Evolutionary conservation across 805 yeast genomes (phyloP).

Genomic region (Scheffersomyces stipitis): DNA sequence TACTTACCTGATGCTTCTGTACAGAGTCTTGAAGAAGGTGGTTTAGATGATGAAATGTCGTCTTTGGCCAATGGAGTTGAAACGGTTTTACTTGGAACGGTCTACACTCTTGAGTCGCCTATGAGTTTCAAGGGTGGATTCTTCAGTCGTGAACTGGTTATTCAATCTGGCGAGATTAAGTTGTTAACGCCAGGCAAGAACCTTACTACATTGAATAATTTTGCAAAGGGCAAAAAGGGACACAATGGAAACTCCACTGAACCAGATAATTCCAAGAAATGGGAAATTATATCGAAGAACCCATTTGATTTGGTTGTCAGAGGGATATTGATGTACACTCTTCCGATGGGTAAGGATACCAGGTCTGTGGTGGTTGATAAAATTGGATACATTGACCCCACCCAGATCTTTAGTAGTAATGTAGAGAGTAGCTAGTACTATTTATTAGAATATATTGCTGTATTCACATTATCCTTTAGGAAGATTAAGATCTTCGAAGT

Average conservation of each 20-base stretch:
- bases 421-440: not conserved
- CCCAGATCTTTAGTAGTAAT: not conserved
- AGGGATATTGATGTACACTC: constrained; percentile 75
- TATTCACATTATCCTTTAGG: no score
- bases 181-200: constrained; percentile 68
- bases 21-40: constrained; percentile 5
- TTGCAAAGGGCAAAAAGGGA: not conserved
- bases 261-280: constrained; percentile 51
- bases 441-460: not conserved
- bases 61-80: constrained; percentile 31
- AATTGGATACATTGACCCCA: constrained; percentile 56
- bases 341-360: constrained; percentile 57
- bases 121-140: constrained; percentile 76
- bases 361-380: constrained; percentile 64
- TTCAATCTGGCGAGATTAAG: constrained; percentile 69
- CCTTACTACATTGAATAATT: constrained; percentile 23
- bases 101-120: constrained; percentile 66
- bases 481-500: constrained; percentile 1
- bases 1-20: constrained; percentile 35
- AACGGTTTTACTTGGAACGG: constrained; percentile 76
- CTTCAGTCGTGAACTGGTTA: constrained; percentile 57
- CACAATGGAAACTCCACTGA: constrained; percentile 16
- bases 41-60: constrained; percentile 13
- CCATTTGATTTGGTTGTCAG: constrained; percentile 85
- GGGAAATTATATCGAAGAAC: constrained; percentile 72